Evolutionary conservation across 2,329 filamentous ascomycete genomes (phyloP), one percentile per base, ranked within the genome.

Genomic region (Phaeosphaeriaceae sp.): DNA sequence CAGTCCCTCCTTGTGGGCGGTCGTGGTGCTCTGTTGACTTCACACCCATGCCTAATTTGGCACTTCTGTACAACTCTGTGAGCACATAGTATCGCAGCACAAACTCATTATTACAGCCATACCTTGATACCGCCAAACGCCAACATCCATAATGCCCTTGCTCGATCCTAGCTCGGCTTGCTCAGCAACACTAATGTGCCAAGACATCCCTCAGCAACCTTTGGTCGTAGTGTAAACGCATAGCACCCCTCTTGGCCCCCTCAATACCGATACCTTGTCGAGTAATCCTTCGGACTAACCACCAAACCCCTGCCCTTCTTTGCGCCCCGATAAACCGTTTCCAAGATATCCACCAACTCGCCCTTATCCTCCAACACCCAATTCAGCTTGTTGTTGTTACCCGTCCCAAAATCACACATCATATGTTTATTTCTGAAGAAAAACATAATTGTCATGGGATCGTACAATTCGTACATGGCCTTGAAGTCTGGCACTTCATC

Each of bases 341-440:
- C 94, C 69, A 97, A 87, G 60, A 99, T 99, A 76, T 99, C 94
- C 67, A 99, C 96, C 67, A 99, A 81, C 78, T 99, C 94, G 74
- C 97, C 93, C 78, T 99, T 97, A 71, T 99, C 93, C 76, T 97
- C 92, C 44, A 96, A 80, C 39, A 96, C 90, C 87, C 91, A 96
- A 72, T 97, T 97, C 62, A 97, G 81, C 75, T 97, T 97, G 75
- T 99, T 99, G 76, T 99, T 99, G 78, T 99, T 96, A 59, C 94
- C 94, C 1, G 94, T 99, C 6, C 68, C 93, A 63, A 97, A 92
- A 83, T 97, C 93, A 74, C 89, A 91, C 89, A 95, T 96, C 86
- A 97, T 97, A 77, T 97, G 92, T 74, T 99, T 99, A 74, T 99
- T 99, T 54, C 93, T 86, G 80, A 92, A 96, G 82, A 96, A 96